These are phyloP conservation scores for Paecilomyces variotii DNA, from an alignment of 2,329 filamentous ascomycete species.

Conservation along the genomic window DNA sequence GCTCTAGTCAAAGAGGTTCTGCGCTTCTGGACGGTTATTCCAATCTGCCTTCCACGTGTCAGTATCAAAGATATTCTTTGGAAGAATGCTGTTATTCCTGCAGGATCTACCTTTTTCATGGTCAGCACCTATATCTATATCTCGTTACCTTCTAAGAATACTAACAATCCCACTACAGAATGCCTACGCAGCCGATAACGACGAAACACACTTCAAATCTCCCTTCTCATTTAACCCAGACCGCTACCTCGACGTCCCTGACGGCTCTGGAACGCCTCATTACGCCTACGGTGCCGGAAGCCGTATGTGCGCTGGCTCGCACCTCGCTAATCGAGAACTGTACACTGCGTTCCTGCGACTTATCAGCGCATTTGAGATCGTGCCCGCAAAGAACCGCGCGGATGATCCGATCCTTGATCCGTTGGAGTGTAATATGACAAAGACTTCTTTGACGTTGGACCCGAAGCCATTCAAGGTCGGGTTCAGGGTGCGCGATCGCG, in stretches of 20 bases:
- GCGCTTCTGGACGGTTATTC: constrained; percentile 71
- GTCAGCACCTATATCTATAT: constrained; percentile 23
- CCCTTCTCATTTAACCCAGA: constrained; percentile 60
- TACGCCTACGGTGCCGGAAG: constrained; percentile 57
- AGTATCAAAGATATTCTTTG: constrained; percentile 66
- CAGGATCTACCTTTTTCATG: constrained; percentile 75
- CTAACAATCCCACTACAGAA: constrained; percentile 38
- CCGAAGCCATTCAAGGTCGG: constrained; percentile 57
- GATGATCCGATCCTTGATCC: constrained; percentile 50
- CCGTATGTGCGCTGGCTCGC: constrained; percentile 56
- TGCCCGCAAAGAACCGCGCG: constrained; percentile 36
- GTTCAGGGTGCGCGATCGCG: constrained; percentile 42
- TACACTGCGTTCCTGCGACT: constrained; percentile 54
- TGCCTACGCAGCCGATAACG: constrained; percentile 67
- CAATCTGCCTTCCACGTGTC: constrained; percentile 65
- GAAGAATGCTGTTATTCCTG: constrained; percentile 59
- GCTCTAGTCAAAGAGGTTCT: constrained; percentile 72
- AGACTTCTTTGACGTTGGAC: constrained; percentile 53
- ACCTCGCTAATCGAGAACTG: constrained; percentile 56
- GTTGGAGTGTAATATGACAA: constrained; percentile 49
- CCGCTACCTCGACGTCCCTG: constrained; percentile 53
- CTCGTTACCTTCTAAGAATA: background rate
- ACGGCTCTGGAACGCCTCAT: constrained; percentile 49
- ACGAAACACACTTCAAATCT: constrained; percentile 58
- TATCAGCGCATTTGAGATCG: constrained; percentile 51